Conservation (phyloP, 176 grass and related monocot species). For the Miscanthus lutarioriparius region DNA sequence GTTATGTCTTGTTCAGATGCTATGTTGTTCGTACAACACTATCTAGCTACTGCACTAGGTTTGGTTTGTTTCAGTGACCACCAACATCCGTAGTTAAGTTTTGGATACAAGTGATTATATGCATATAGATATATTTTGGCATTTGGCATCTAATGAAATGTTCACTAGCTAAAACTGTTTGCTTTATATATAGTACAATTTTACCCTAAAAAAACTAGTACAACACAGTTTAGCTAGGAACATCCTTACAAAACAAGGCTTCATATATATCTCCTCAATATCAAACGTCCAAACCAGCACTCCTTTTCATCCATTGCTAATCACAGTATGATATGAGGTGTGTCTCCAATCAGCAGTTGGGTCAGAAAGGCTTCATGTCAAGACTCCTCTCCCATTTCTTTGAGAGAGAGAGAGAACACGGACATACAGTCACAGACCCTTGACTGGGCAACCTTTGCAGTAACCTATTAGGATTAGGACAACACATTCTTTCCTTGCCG, state of each 20-base stretch:
- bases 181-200: background rate
- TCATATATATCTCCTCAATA: background rate
- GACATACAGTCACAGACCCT: background rate
- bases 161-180: background rate
- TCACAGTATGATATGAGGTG: background rate
- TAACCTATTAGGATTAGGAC: background rate
- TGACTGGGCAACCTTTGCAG: background rate
- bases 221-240: background rate
- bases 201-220: background rate
- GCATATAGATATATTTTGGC: background rate
- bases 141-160: background rate
- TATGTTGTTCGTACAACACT: constrained; percentile 4
- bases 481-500: constrained; percentile 21
- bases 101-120: background rate
- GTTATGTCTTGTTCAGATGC: constrained; percentile 8
- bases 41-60: constrained; percentile 29
- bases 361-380: constrained; percentile 41
- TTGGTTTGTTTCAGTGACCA: background rate
- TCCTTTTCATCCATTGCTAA: background rate
- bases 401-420: background rate
- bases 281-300: background rate
- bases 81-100: background rate
- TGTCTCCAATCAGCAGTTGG: constrained; percentile 33
- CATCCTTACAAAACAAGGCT: background rate
- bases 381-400: constrained; percentile 31